These are phyloP conservation scores for Apostasia shenzhenica DNA, from an alignment of 106 monocot species.

Conservation along the genomic window DNA sequence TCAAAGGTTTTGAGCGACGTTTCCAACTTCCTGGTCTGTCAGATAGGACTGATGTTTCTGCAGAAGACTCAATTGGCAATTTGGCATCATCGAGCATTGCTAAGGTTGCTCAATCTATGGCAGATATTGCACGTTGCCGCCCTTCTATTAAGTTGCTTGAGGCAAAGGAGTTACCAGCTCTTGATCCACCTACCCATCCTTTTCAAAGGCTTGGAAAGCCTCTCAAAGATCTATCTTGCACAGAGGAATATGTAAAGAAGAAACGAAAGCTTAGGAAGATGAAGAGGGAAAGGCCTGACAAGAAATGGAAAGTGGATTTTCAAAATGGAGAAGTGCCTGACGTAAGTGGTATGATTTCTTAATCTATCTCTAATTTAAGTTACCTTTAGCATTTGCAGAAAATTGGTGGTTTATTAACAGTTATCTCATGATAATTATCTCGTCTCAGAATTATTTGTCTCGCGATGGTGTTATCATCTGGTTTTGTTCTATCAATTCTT, in stretches of 20 bases:
- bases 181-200: constrained; percentile 67
- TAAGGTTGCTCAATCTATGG: constrained; percentile 56
- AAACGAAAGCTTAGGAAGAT: constrained; percentile 31
- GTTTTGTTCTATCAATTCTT: too few species aligned
- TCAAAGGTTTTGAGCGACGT: constrained; percentile 87
- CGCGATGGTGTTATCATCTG: too few species aligned
- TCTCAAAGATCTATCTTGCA: constrained; percentile 30
- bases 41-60: constrained; percentile 13
- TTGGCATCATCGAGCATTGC: constrained; percentile 70
- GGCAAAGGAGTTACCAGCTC: constrained; percentile 46
- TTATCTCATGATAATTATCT: too few species aligned
- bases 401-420: too few species aligned
- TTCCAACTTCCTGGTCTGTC: constrained; percentile 60
- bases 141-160: constrained; percentile 82
- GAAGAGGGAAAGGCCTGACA: constrained; percentile 68
- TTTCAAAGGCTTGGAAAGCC: constrained; percentile 73
- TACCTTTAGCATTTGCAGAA: too few species aligned
- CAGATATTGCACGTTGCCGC: constrained; percentile 55
- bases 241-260: constrained; percentile 34
- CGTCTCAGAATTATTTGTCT: too few species aligned
- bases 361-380: too few species aligned
- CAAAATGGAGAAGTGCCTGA: constrained; percentile 11
- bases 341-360: constrained; percentile 30
- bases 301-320: constrained; percentile 58
- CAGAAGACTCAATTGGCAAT: constrained; percentile 25